Percentiles rank a stretch among this genome's conserved stretches.
Conservation (phyloP, 768 basidiomycete genomes). For the Agrocybe praecox region DNA sequence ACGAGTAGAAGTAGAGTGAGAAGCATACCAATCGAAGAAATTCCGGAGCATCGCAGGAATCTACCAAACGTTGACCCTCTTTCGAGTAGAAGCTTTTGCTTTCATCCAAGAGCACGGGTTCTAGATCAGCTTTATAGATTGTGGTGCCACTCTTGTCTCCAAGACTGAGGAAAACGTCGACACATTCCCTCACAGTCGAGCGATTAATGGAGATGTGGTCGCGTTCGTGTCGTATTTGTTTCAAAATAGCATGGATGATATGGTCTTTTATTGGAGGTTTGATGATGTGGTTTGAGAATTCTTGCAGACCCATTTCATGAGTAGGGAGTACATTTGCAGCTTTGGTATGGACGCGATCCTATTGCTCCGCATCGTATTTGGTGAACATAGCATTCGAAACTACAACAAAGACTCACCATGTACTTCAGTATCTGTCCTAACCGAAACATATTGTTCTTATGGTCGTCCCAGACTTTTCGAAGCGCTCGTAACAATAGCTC, state of each 20-base stretch:
- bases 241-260: slow-evolving; percentile 78
- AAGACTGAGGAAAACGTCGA: slow-evolving; percentile 81
- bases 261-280: slow-evolving; percentile 81
- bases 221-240: slow-evolving; percentile 88
- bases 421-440: slow-evolving; percentile 91
- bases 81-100: slow-evolving; percentile 78
- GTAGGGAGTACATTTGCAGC: slow-evolving; percentile 76
- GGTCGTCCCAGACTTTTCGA: slow-evolving; percentile 91
- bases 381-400: not conserved
- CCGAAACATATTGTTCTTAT: slow-evolving; percentile 85
- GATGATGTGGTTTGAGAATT: slow-evolving; percentile 86
- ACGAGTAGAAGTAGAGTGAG: not conserved
- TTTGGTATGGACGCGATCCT: slow-evolving; percentile 92
- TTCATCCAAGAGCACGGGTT: slow-evolving; percentile 77
- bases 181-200: slow-evolving; percentile 87
- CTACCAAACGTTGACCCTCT: slow-evolving; percentile 73
- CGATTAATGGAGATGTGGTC: slow-evolving; percentile 90
- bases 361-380: not conserved
- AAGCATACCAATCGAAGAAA: slow-evolving; percentile 76
- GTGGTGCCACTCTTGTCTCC: slow-evolving; percentile 47
- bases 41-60: slow-evolving; percentile 77
- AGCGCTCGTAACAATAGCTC: slow-evolving; percentile 85
- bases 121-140: slow-evolving; percentile 83
- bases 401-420: slow-evolving; percentile 67
- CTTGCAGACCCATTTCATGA: slow-evolving; percentile 76